A percentile compares a stretch with the other conserved stretches of the same genome.
These are phyloP conservation scores for Davidsoniella neocaledoniae DNA, from an alignment of 2,329 filamentous ascomycete species.

Conservation along the genomic window DNA sequence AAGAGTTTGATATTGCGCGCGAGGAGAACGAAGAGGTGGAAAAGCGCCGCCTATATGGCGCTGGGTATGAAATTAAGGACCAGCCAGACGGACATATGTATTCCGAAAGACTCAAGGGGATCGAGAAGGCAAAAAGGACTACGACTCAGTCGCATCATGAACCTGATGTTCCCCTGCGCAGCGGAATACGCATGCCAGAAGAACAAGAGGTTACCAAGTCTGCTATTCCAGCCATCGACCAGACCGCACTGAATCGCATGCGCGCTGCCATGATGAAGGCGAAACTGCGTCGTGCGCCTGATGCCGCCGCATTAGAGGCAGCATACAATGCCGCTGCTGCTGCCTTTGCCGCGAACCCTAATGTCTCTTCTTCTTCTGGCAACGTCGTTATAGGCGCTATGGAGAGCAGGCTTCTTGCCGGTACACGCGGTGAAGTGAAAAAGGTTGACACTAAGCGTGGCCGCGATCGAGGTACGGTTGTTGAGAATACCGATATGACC, in stretches of 20 bases:
- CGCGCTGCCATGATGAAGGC: conserved; percentile 95
- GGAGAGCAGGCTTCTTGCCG: conserved; percentile 79
- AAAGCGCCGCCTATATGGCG: conserved; percentile 63
- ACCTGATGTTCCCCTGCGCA: conserved; percentile 2
- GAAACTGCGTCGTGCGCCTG: conserved; percentile 61
- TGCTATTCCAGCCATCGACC: conserved; percentile 36
- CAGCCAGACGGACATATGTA: conserved; percentile 80
- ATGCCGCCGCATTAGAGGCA: conserved; percentile 60
- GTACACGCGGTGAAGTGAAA: conserved; percentile 55
- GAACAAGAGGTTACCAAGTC: conserved; percentile 14
- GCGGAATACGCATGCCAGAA: conserved; percentile 6
- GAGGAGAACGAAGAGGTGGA: conserved; percentile 91
- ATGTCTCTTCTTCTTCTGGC: conserved; percentile 35
- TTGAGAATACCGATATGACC: conserved; percentile 88
- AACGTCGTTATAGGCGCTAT: conserved; percentile 65
- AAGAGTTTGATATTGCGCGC: conserved; percentile 77
- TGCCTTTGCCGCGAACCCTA: conserved; percentile 27
- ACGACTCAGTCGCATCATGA: neutral
- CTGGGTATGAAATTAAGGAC: conserved; percentile 68
- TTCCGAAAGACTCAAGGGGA: conserved; percentile 49
- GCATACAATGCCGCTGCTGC: conserved; percentile 67
- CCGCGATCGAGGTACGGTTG: conserved; percentile 65
- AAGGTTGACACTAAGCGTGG: conserved; percentile 65
- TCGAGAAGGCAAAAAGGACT: conserved; percentile 15
- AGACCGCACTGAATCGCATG: conserved; percentile 70